Percentiles rank a stretch among this genome's conserved stretches.
Evolutionary conservation across 768 basidiomycete genomes (phyloP).

Genomic region (Ephemerocybe angulata): DNA sequence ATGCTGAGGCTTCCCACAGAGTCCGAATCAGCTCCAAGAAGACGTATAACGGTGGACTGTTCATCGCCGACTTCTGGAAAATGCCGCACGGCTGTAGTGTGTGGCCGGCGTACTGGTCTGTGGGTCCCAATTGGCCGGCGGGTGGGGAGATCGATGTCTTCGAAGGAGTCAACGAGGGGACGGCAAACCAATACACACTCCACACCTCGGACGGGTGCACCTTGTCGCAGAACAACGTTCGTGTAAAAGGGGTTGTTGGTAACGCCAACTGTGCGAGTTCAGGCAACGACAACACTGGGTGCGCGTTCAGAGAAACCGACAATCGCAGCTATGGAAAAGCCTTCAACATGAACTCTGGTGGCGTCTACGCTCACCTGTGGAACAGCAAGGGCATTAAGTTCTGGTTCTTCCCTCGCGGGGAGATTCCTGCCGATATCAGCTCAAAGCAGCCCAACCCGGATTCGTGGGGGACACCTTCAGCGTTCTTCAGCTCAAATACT

Average conservation of each 20-base stretch:
- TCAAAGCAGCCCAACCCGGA: constrained; percentile 41
- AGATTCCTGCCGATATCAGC: constrained; percentile 51
- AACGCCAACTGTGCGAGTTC: constrained; percentile 40
- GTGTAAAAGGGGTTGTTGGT: constrained; percentile 24
- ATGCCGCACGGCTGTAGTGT: constrained; percentile 73
- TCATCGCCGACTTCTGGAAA: constrained; percentile 66
- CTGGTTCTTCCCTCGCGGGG: constrained; percentile 52
- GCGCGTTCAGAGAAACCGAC: constrained; percentile 43
- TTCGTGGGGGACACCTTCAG: constrained; percentile 51
- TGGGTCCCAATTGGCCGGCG: constrained; percentile 50
- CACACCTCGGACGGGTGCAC: constrained; percentile 51
- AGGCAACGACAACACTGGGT: constrained; percentile 41
- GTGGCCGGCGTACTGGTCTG: constrained; percentile 55
- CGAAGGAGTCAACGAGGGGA: constrained; percentile 64
- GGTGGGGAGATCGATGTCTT: constrained; percentile 70
- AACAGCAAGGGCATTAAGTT: constrained; percentile 47
- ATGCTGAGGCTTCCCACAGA: constrained; percentile 31
- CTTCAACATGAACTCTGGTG: constrained; percentile 46
- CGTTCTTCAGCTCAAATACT: constrained; percentile 44
- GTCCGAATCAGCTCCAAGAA: constrained; percentile 68
- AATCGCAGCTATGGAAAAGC: constrained; percentile 36
- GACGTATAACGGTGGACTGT: constrained; percentile 60
- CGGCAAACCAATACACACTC: constrained; percentile 60
- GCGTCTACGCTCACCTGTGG: constrained; percentile 58
- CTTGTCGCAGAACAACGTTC: constrained; percentile 23